Evolutionary conservation across 1,284 basidiomycete species (phyloP), one percentile per base, ranked within the genome.

Genomic region (Rhodotorula sp.): DNA sequence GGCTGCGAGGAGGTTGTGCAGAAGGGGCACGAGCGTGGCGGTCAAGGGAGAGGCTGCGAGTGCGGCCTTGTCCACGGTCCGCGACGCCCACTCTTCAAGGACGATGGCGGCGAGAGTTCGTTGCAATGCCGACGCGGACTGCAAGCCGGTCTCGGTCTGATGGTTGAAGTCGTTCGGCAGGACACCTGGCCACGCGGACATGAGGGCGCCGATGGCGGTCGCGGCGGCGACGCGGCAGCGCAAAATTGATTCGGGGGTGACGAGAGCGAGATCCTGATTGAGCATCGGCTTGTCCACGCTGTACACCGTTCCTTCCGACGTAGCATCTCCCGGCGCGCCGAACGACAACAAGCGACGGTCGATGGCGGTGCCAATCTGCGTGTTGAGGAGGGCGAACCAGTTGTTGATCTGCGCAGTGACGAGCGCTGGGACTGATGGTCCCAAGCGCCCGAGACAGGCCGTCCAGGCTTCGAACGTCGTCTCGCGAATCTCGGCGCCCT

Each of bases 211-310:
- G 18, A 99, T 81, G 0, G 93, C 93, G 20, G 87, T 88, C 1
- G 93, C 90, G 3, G 90, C 87, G 6, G 91, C 89, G 6, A 98
- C 83, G 52, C 97, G 86, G 23, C 92, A 93, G 74, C 91, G 88
- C 68, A 97, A 83, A 46, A 94, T 88, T 1, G 88, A 84, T 78
- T 97, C 95, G 21, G 87, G 83, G 12, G 90, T 86, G 39, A 99
- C 86, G 29, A 99, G 85, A 0, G 91, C 88, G 65, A 96, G 83
- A 80, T 99, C 97, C 79, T 98, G 95, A 0, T 88, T 86, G 61
- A 98, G 85, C 88, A 99, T 95, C 70, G 91, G 91, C 84, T 94
- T 98, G 84, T 99, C 97, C 43, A 99, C 91, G 78, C 97, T 96
- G 80, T 99, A 91, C 48, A 88, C 86, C 79, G 92, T 90, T 6